Base-by-base conservation (phyloP, 257 asterid genomes). In the Ajuga chamaepitys region DNA sequence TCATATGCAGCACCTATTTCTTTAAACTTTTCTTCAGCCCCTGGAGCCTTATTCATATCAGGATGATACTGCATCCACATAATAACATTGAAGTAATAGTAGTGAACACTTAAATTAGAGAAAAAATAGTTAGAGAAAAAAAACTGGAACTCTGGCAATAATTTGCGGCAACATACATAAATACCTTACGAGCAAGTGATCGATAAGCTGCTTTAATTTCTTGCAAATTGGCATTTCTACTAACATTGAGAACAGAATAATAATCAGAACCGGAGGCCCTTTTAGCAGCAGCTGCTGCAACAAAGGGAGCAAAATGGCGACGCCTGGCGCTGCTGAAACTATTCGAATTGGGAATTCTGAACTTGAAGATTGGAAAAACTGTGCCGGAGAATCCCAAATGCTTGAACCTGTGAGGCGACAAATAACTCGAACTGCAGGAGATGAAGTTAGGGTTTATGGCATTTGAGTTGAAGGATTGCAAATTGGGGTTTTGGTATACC, bases 1-100 rank as follows among this genome's bases (percentile, higher is more conserved):
- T 93, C 99, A 34, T 93, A 93, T 2, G 99, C 97, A 80, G 99
- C 96, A 72, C 85, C 84, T 59, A 93, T 88, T 75, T 89, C 95
- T 80, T 94, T 94, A 37, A 94, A 94, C 77, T 86, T 90, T 37
- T 90, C 99, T 83, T 94, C 97, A 64, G 99, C 77, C 35, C 95
- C 95, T 44, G 86, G 84, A 32, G 54, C 78, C 76, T 86, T 88
- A 81, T 87, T 87, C 96, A 84, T 81, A 79, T 94, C 99, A 64
- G 97, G 99, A 80, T 94, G 99, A 82, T 84, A 90, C 99, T 94
- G 86, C 77, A 77, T 37, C 68, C 75, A 67, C 5, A 18, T 5
- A 71, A 63, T 16, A 13, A 30, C 56, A 71, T 22, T 40, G 57
- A 58, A 37, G 70, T 54, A 30, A 50, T 8, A 50, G 24, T 2